A percentile compares a stretch with the other conserved stretches of the same genome.
phyloP scores from a whole-genome alignment of 192 early-diverging fungal genomes.

The Coemansia sp. region DNA sequence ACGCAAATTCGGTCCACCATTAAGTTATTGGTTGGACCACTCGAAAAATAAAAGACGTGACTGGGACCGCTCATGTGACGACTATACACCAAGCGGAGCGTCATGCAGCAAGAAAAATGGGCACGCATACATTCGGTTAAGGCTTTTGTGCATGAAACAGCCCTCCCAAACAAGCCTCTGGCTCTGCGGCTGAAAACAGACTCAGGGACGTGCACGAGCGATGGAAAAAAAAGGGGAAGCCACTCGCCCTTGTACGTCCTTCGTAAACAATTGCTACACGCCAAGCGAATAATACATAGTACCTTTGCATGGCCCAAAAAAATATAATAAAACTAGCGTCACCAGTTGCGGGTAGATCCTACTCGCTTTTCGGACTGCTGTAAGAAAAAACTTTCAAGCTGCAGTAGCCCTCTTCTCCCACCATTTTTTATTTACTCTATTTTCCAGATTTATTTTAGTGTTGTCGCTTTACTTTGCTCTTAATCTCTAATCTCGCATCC shows the following conservation, averaged over 20 bases:
- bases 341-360: constrained; percentile 1
- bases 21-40: not conserved
- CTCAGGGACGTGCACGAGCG: not conserved
- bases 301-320: not conserved
- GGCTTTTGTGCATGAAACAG: not conserved
- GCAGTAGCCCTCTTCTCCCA: not conserved
- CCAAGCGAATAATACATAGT: too few relatives aligned
- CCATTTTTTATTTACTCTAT: not conserved
- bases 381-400: not conserved
- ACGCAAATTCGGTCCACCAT: not conserved
- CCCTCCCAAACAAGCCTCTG: not conserved
- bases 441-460: not conserved
- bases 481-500: constrained; percentile 1
- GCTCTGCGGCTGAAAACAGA: not conserved
- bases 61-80: not conserved
- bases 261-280: not conserved
- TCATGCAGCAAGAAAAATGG: not conserved
- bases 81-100: not conserved
- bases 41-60: not conserved
- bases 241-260: not conserved
- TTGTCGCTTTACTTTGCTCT: not conserved
- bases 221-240: too few relatives aligned
- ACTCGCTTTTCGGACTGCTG: not conserved
- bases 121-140: not conserved
- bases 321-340: not conserved